phyloP scores from a whole-genome alignment of 495 filamentous ascomycete species.

The Bryoglossum gracile region DNA sequence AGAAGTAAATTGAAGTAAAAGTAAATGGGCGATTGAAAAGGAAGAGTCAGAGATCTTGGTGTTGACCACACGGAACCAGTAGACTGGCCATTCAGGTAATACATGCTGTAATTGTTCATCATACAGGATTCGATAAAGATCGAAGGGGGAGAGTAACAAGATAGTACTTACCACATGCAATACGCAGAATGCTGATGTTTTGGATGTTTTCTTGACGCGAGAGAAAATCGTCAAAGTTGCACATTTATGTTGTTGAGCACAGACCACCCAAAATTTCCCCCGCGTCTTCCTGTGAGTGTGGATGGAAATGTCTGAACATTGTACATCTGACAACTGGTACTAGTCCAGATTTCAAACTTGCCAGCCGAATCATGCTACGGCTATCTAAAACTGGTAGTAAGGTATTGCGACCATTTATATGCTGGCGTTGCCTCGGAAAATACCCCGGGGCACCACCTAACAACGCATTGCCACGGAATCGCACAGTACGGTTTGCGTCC shows the following conservation, averaged over 20 bases:
- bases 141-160: neutral
- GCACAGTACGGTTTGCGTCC: too few species aligned
- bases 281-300: conserved; percentile 4
- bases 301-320: neutral
- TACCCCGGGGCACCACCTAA: too few species aligned
- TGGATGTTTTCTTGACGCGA: neutral
- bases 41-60: conserved; percentile 54
- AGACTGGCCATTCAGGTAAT: conserved; percentile 55
- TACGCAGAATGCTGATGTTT: too few species aligned
- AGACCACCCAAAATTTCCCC: too few species aligned
- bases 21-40: conserved; percentile 15
- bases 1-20: too few species aligned
- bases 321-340: too few species aligned
- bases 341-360: too few species aligned
- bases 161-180: neutral
- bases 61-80: conserved; percentile 32
- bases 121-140: conserved; percentile 12
- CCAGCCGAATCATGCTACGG: conserved; percentile 12
- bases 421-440: conserved; percentile 19
- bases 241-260: too few species aligned
- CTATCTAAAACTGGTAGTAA: neutral
- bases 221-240: neutral
- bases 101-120: conserved; percentile 53
- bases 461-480: too few species aligned
- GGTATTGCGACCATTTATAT: conserved; percentile 7